Percentiles rank a stretch among this genome's conserved stretches.
phyloP scores from a whole-genome alignment of 2,329 filamentous ascomycete genomes.

The Phoma herbarum region DNA sequence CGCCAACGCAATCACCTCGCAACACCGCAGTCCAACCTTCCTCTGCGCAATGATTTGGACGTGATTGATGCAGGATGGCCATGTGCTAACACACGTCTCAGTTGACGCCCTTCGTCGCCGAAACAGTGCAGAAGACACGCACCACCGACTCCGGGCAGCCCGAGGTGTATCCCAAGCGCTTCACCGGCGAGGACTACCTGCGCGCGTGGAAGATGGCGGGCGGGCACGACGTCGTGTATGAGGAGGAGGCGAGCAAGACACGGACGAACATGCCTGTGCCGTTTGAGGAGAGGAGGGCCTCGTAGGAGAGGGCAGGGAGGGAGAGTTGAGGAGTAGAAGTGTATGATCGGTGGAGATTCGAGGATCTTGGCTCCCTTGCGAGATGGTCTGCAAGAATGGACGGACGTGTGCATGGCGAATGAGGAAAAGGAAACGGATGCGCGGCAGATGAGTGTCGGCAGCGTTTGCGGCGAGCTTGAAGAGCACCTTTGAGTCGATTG shows the following conservation, averaged over 20 bases:
- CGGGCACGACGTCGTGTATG: slow-evolving; percentile 40
- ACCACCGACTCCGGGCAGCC: slow-evolving; percentile 18
- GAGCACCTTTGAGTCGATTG: background rate
- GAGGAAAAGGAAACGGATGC: background rate
- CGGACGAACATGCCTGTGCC: slow-evolving; percentile 36
- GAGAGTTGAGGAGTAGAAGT: background rate
- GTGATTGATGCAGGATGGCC: no score
- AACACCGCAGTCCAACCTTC: no score
- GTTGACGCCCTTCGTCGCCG: slow-evolving; percentile 82
- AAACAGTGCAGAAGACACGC: slow-evolving; percentile 60
- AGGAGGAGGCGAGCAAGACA: background rate
- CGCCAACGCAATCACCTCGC: no score
- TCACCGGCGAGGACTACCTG: slow-evolving; percentile 47
- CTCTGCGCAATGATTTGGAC: no score
- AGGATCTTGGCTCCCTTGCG: no score
- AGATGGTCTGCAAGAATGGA: no score
- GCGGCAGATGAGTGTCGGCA: background rate
- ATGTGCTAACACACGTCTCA: slow-evolving; percentile 51
- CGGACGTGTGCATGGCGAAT: background rate
- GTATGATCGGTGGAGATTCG: no score
- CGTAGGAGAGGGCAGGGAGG: background rate
- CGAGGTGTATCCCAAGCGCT: slow-evolving; percentile 36
- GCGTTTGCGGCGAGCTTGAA: background rate
- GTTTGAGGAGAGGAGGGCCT: slow-evolving; percentile 34
- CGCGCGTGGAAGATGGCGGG: slow-evolving; percentile 46